These are phyloP conservation scores for Thermomucor indicae-seudaticae DNA, from an alignment of 371 early-diverging fungal species.

Conservation along the genomic window DNA sequence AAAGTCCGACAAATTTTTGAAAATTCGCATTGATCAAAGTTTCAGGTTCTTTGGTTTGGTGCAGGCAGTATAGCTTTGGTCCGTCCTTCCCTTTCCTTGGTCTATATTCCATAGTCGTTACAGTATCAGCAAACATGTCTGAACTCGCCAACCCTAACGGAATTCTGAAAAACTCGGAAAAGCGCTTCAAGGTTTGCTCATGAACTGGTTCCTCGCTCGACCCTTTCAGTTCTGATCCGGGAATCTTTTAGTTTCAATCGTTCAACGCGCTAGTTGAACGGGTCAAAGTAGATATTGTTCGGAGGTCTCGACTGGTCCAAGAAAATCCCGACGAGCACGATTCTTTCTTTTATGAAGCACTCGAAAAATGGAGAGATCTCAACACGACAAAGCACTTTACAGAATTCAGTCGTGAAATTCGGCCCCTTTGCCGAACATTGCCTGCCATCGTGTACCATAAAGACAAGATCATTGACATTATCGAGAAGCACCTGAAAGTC, in stretches of 20 bases:
- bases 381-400: slow-evolving; percentile 83
- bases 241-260: slow-evolving; percentile 68
- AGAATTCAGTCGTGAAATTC: slow-evolving; percentile 62
- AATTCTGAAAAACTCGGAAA: no score
- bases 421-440: slow-evolving; percentile 65
- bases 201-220: neutral
- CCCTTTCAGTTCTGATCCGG: neutral
- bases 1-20: no score
- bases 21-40: no score
- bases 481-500: slow-evolving; percentile 65
- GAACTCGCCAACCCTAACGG: no score
- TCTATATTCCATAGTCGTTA: no score
- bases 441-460: slow-evolving; percentile 89
- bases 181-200: slow-evolving; percentile 2
- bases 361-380: slow-evolving; percentile 79
- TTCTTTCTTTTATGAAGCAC: slow-evolving; percentile 80
- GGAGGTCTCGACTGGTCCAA: slow-evolving; percentile 41
- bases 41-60: no score
- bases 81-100: no score
- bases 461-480: slow-evolving; percentile 61
- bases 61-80: no score
- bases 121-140: no score
- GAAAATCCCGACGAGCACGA: slow-evolving; percentile 65
- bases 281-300: slow-evolving; percentile 74
- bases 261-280: slow-evolving; percentile 76